These are phyloP conservation scores for Phytophthora aleatoria DNA, from an alignment of 352 stramenopile genomes.

Conservation along the genomic window DNA sequence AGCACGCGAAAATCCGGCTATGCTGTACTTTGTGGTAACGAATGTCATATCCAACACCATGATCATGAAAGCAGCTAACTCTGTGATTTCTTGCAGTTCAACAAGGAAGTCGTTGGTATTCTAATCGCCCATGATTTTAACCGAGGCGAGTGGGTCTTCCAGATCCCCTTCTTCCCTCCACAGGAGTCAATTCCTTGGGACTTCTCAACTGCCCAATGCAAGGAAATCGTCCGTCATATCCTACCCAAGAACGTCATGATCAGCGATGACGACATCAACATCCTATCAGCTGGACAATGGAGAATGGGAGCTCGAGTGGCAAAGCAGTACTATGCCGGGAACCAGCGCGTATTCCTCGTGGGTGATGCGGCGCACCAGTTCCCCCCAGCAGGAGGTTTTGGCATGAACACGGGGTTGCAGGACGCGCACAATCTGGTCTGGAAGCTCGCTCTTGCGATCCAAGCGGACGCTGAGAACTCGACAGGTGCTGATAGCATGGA, in stretches of 20 bases:
- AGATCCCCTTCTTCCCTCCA: slow-evolving; percentile 93
- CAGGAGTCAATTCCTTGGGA: slow-evolving; percentile 71
- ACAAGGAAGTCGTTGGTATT: slow-evolving; percentile 87
- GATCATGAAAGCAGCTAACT: slow-evolving; percentile 1
- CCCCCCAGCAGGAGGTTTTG: slow-evolving; percentile 91
- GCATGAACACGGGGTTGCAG: slow-evolving; percentile 94
- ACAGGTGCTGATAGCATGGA: slow-evolving; percentile 9
- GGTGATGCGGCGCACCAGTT: slow-evolving; percentile 94
- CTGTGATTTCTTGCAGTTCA: slow-evolving; percentile 54
- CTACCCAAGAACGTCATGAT: slow-evolving; percentile 33
- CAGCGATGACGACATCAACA: slow-evolving; percentile 61
- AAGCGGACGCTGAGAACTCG: slow-evolving; percentile 19
- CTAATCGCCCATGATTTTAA: slow-evolving; percentile 93
- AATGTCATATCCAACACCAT: too few species aligned
- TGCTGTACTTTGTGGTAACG: slow-evolving; percentile 94
- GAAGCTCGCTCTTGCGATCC: slow-evolving; percentile 85
- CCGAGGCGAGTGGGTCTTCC: slow-evolving; percentile 90
- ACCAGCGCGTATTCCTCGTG: slow-evolving; percentile 84
- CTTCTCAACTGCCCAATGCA: slow-evolving; percentile 65
- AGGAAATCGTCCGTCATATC: slow-evolving; percentile 54
- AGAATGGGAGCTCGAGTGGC: slow-evolving; percentile 94
- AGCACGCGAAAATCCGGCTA: slow-evolving; percentile 75
- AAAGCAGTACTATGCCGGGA: slow-evolving; percentile 72
- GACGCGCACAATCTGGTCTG: slow-evolving; percentile 93
- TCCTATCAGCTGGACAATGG: slow-evolving; percentile 91